Conservation (phyloP, 495 filamentous ascomycete genomes). For the Aspergillus kassunensis region DNA sequence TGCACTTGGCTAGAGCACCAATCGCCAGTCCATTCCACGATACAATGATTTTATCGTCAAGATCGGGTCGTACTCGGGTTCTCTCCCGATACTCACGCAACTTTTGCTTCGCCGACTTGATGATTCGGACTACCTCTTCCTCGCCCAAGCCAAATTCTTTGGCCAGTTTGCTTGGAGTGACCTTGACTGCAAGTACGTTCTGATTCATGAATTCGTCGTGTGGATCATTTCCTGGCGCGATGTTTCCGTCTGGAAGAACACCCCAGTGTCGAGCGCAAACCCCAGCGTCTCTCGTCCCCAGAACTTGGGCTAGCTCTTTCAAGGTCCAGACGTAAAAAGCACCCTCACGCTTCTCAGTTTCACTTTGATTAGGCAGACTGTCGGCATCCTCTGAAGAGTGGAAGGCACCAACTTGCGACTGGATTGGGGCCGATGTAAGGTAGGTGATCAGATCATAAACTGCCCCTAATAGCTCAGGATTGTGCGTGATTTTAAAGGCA, state of each 20-base stretch:
- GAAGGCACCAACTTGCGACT: conserved; percentile 68
- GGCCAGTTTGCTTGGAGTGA: conserved; percentile 63
- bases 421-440: conserved; percentile 62
- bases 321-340: conserved; percentile 95
- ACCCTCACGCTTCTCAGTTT: conserved; percentile 85
- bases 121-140: conserved; percentile 66
- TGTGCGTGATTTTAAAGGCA: conserved; percentile 70
- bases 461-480: conserved; percentile 69
- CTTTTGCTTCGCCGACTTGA: conserved; percentile 64
- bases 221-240: conserved; percentile 76
- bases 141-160: conserved; percentile 74
- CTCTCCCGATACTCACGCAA: conserved; percentile 69
- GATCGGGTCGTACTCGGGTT: conserved; percentile 70
- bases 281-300: conserved; percentile 64
- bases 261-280: conserved; percentile 83
- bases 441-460: conserved; percentile 84
- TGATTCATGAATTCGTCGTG: conserved; percentile 91
- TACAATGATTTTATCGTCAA: conserved; percentile 90
- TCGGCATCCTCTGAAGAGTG: conserved; percentile 90
- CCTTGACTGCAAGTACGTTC: conserved; percentile 56
- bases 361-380: conserved; percentile 68
- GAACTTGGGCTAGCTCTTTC: conserved; percentile 76
- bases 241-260: conserved; percentile 84
- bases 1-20: conserved; percentile 70
- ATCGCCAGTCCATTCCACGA: conserved; percentile 91